phyloP scores from a whole-genome alignment of 73 alveolate species.

The Tetrahymena malaccensis region DNA sequence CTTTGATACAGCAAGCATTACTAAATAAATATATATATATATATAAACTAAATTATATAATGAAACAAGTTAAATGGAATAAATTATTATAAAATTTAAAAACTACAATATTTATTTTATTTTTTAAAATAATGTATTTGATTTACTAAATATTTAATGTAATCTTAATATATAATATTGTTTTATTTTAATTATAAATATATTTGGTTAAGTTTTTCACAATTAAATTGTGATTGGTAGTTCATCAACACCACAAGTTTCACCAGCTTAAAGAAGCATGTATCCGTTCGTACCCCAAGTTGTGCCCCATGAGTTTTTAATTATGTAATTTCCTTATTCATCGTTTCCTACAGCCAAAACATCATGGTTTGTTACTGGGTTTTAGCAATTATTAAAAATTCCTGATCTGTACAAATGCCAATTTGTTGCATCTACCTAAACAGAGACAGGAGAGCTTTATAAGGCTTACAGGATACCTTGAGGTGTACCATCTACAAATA shows the following conservation, averaged over 20 bases:
- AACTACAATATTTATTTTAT: no score
- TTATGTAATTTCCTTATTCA: neutral
- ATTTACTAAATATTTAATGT: no score
- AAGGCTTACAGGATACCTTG: neutral
- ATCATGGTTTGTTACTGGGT: slow-evolving; percentile 12
- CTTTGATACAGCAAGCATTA: no score
- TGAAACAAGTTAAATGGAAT: no score
- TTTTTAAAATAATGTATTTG: no score
- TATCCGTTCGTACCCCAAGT: slow-evolving; percentile 52
- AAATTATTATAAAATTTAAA: no score
- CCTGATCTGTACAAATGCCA: slow-evolving; percentile 40
- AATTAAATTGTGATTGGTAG: no score
- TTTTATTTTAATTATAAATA: no score
- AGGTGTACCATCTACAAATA: neutral
- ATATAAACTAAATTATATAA: no score
- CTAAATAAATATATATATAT: no score
- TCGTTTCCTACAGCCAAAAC: slow-evolving; percentile 37
- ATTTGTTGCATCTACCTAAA: slow-evolving; percentile 31
- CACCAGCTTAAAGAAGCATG: slow-evolving; percentile 19
- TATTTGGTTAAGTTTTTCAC: no score
- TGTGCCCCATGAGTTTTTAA: slow-evolving; percentile 50
- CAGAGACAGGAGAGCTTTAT: slow-evolving; percentile 19
- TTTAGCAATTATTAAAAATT: slow-evolving; percentile 11
- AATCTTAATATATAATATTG: no score
- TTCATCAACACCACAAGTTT: neutral